Base-by-base conservation (phyloP, 2,329 filamentous ascomycete genomes). In the Penicillium sp. region DNA sequence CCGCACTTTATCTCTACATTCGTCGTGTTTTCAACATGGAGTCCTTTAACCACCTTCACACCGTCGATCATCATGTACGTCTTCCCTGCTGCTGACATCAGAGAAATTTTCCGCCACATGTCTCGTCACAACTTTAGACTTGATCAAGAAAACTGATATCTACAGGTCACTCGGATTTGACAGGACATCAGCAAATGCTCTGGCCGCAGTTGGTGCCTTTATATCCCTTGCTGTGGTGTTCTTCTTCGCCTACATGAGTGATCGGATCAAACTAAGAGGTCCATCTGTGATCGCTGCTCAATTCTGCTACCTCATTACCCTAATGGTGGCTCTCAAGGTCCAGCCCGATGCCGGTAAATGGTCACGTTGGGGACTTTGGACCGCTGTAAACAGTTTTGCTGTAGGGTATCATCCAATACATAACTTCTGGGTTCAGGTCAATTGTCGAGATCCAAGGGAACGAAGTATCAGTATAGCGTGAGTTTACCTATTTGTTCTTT, bases 381-480 rank as follows among this genome's bases (percentile, higher is more conserved):
- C 44, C 5, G 30, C 44, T 11, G 44, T 46, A 18, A 46, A 46
- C 13, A 26, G 30, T 26, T 26, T 46, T 1, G 44, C 32, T 36
- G 44, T 46, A 30, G 44, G 44, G 19, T 46, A 46, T 8, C 44
- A 46, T 8, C 44, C 44, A 8, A 36, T 46, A 13, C 44, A 46
- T 13, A 46, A 46, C 18, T 35, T 35, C 4, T 46, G 44, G 44
- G 30, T 46, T 27, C 44, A 46, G 32, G 16, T 46, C 5, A 46
- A 46, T 9, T 46, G 44, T 26, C 18, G 30, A 16, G 30, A 35
- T 11, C 30, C 44, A 9, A 14, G 30, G 9, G 44, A 46, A 30
- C 30, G 44, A 23, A 46, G 44, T 35, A 46, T 46, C 13, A 46
- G 44, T 8, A 35, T 46, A 9, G 44, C 44, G 44, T 46, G 44